These are phyloP conservation scores for Cadophora luteo-olivacea DNA, from an alignment of 2,329 filamentous ascomycete genomes.

Conservation along the genomic window DNA sequence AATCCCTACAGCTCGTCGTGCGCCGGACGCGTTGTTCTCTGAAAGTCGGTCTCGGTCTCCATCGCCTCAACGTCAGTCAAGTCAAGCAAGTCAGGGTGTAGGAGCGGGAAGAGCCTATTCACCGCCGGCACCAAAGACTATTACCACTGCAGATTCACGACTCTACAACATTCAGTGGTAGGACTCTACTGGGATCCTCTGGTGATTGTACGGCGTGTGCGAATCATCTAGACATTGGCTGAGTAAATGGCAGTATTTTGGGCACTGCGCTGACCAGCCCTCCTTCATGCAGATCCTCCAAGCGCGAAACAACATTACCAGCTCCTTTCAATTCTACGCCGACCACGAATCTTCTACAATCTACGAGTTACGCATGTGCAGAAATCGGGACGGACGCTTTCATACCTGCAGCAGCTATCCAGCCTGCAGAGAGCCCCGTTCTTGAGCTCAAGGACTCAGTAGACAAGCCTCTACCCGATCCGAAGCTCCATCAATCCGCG, in stretches of 20 bases:
- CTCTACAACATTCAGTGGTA: neutral
- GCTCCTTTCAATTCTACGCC: neutral
- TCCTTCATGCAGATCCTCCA: slow-evolving; percentile 25
- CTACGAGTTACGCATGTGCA: slow-evolving; percentile 8
- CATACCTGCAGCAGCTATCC: slow-evolving; percentile 16
- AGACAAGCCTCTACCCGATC: slow-evolving; percentile 12
- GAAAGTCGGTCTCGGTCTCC: slow-evolving; percentile 17
- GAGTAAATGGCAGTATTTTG: neutral
- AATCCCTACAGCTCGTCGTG: slow-evolving; percentile 24
- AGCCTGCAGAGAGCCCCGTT: neutral
- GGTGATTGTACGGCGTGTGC: slow-evolving; percentile 6
- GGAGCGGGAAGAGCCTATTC: slow-evolving; percentile 27
- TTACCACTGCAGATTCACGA: slow-evolving; percentile 8
- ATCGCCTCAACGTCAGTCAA: neutral
- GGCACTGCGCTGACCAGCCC: slow-evolving; percentile 26
- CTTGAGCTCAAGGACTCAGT: slow-evolving; percentile 21
- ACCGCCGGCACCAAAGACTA: slow-evolving; percentile 24
- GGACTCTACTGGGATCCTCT: neutral
- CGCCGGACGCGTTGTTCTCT: slow-evolving; percentile 30
- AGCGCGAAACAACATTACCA: slow-evolving; percentile 23
- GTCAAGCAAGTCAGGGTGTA: slow-evolving; percentile 20
- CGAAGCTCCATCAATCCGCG: slow-evolving; percentile 17
- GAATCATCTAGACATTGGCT: slow-evolving; percentile 2
- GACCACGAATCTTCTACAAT: neutral
- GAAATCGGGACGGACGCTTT: neutral